Evolutionary conservation across 2,329 filamentous ascomycete species (phyloP).

Genomic region (Colletotrichum siamense): DNA sequence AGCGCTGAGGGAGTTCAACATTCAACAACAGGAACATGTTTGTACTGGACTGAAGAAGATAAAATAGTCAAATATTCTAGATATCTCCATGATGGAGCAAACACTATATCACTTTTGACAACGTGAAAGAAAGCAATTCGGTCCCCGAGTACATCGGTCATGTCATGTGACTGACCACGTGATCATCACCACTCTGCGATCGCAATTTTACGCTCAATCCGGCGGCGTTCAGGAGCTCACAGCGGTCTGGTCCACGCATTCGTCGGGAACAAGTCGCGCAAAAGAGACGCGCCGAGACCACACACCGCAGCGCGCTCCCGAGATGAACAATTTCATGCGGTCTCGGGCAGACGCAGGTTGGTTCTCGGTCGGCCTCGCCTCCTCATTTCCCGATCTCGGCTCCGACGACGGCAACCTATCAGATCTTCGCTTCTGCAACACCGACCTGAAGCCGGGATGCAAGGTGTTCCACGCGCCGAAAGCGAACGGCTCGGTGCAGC

Average conservation of each 20-base stretch:
- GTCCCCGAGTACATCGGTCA: rapidly evolving
- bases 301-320: neutral
- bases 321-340: conserved; percentile 28
- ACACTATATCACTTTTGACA: rapidly evolving
- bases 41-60: neutral
- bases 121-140: neutral
- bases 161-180: neutral
- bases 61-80: neutral
- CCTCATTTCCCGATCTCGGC: conserved; percentile 60
- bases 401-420: conserved; percentile 41
- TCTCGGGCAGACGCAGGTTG: conserved; percentile 42
- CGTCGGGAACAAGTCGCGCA: neutral
- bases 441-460: conserved; percentile 56
- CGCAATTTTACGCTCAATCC: neutral
- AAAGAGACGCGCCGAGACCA: neutral
- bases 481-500: conserved; percentile 34
- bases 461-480: conserved; percentile 61
- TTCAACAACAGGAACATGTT: neutral
- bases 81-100: rapidly evolving
- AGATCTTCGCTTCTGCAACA: conserved; percentile 43
- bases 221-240: neutral
- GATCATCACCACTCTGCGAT: neutral
- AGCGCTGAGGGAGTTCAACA: neutral
- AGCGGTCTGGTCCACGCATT: neutral
- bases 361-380: conserved; percentile 60